Conservation (phyloP, 306 rosid genomes). For the Dicorynia guianensis region DNA sequence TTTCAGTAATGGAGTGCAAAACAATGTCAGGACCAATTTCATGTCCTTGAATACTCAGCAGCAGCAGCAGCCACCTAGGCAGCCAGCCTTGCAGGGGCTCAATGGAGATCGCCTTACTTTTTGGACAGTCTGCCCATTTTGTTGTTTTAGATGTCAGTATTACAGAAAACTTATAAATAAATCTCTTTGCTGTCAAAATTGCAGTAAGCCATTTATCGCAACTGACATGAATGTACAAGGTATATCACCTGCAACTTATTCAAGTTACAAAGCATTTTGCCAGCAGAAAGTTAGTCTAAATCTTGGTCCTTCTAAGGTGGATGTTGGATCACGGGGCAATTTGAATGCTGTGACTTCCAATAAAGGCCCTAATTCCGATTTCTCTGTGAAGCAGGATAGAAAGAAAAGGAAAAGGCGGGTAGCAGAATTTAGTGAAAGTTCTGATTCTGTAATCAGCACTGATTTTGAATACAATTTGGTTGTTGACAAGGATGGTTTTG, state of each 20-base stretch:
- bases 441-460: slow-evolving; percentile 51
- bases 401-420: slow-evolving; percentile 62
- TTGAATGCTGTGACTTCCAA: slow-evolving; percentile 42
- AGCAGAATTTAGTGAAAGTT: slow-evolving; percentile 70
- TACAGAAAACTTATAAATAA: slow-evolving; percentile 60
- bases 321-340: slow-evolving; percentile 51
- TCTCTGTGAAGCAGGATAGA: slow-evolving; percentile 51
- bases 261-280: slow-evolving; percentile 56
- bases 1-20: slow-evolving; percentile 53
- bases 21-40: slow-evolving; percentile 49
- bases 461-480: slow-evolving; percentile 65
- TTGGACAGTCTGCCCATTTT: slow-evolving; percentile 84
- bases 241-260: slow-evolving; percentile 45
- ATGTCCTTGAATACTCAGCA: slow-evolving; percentile 52
- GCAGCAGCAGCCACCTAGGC: slow-evolving; percentile 59
- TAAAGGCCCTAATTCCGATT: slow-evolving; percentile 37
- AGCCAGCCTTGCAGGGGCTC: slow-evolving; percentile 53
- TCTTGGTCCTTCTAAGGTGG: slow-evolving; percentile 52
- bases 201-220: slow-evolving; percentile 69
- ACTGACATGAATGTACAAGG: slow-evolving; percentile 55
- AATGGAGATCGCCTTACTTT: slow-evolving; percentile 58
- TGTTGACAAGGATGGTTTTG: slow-evolving; percentile 47
- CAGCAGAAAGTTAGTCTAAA: slow-evolving; percentile 47
- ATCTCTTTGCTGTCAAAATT: slow-evolving; percentile 72
- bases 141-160: slow-evolving; percentile 67